These are phyloP conservation scores for Gloeostereum incarnatum DNA, from an alignment of 768 basidiomycete genomes.

Conservation along the genomic window DNA sequence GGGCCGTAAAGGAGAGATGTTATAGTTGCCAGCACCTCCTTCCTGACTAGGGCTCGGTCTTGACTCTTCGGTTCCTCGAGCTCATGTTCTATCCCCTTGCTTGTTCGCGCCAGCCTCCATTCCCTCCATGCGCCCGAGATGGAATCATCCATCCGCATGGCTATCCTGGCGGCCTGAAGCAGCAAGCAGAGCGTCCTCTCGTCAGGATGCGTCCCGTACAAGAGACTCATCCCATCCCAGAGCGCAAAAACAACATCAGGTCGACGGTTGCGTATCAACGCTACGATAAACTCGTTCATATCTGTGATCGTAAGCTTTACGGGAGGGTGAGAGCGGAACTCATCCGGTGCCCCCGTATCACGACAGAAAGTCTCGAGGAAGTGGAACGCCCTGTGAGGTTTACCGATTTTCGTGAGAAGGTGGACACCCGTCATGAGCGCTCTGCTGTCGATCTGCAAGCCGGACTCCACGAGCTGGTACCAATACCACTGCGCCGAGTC, in stretches of 20 bases:
- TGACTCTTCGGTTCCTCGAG: conserved; percentile 15
- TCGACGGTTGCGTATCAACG: conserved; percentile 40
- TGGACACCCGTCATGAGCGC: conserved; percentile 43
- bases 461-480: conserved; percentile 26
- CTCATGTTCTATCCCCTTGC: conserved; percentile 25
- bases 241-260: conserved; percentile 57
- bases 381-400: conserved; percentile 37
- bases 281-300: conserved; percentile 35
- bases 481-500: conserved; percentile 32
- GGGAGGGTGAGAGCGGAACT: conserved; percentile 12
- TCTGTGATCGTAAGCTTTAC: conserved; percentile 15
- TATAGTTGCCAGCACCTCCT: conserved; percentile 18
- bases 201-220: conserved; percentile 54
- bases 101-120: conserved; percentile 33
- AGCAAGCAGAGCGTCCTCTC: conserved; percentile 47
- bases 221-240: conserved; percentile 54
- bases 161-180: conserved; percentile 49
- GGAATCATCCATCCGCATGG: conserved; percentile 40
- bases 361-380: conserved; percentile 34
- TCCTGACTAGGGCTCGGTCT: conserved; percentile 9
- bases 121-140: too few relatives aligned
- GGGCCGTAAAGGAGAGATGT: conserved; percentile 16
- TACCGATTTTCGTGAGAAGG: conserved; percentile 31
- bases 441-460: conserved; percentile 30
- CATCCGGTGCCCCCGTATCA: conserved; percentile 8